These are phyloP conservation scores for Lepidium didymum DNA, from an alignment of 345 rosid genomes.

Conservation along the genomic window DNA sequence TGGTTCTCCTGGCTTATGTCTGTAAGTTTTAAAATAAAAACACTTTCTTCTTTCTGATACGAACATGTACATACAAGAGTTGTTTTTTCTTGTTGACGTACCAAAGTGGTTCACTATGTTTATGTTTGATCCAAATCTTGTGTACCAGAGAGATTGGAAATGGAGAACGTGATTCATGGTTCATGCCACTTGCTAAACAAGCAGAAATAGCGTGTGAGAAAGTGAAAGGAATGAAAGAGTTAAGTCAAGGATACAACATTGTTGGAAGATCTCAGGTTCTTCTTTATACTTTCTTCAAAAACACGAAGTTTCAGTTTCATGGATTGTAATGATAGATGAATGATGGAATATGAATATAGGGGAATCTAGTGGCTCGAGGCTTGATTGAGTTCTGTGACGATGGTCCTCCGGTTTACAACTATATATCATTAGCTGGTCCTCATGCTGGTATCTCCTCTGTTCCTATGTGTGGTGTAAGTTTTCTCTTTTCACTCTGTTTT, in stretches of 20 bases:
- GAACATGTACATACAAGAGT: background rate
- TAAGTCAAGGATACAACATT: conserved; percentile 70
- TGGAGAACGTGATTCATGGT: conserved; percentile 88
- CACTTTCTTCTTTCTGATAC: background rate
- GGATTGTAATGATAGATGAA: too few species aligned
- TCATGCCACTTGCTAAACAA: conserved; percentile 75
- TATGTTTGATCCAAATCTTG: background rate
- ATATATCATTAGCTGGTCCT: conserved; percentile 85
- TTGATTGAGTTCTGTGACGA: conserved; percentile 78
- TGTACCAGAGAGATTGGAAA: conserved; percentile 69
- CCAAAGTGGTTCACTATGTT: background rate
- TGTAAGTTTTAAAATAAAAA: conserved; percentile 37
- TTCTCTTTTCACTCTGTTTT: background rate
- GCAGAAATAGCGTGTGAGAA: conserved; percentile 63
- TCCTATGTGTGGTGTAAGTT: conserved; percentile 87
- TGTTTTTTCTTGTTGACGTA: background rate
- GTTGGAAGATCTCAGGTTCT: conserved; percentile 97
- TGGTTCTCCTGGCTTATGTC: conserved; percentile 71
- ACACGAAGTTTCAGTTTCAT: too few species aligned
- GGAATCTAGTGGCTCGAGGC: conserved; percentile 86
- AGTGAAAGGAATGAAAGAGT: conserved; percentile 75
- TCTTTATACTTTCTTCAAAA: too few species aligned
- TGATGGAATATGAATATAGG: too few species aligned
- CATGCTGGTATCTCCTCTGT: conserved; percentile 97
- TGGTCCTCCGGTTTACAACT: conserved; percentile 78